These are phyloP conservation scores for Salvia sclarea DNA, from an alignment of 305 asterid species.

Conservation along the genomic window DNA sequence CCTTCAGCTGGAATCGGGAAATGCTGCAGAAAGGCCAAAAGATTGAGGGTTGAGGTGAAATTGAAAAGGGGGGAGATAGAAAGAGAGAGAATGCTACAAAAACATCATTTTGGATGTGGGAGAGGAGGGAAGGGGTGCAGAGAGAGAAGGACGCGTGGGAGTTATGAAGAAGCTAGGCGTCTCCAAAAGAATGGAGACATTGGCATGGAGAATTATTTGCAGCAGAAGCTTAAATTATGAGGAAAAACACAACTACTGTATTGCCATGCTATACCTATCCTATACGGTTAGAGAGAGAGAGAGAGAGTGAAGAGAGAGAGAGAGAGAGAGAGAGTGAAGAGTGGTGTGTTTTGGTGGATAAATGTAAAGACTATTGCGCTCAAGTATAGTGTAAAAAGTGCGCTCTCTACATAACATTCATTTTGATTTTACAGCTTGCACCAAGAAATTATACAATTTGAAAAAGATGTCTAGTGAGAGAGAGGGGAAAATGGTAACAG, in stretches of 20 bases:
- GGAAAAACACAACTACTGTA: slow-evolving; percentile 11
- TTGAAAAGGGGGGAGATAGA: neutral
- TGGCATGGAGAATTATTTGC: slow-evolving; percentile 31
- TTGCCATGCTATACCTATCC: neutral
- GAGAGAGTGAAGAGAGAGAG: slow-evolving; percentile 11
- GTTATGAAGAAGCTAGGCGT: slow-evolving; percentile 36
- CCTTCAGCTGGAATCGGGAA: slow-evolving; percentile 8
- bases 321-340: neutral
- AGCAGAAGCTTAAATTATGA: neutral
- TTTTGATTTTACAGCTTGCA: slow-evolving; percentile 49
- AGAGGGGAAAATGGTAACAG: slow-evolving; percentile 37
- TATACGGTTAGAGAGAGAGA: neutral
- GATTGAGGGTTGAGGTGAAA: slow-evolving; percentile 1
- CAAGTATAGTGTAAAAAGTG: slow-evolving; percentile 31
- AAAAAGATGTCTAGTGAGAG: slow-evolving; percentile 25
- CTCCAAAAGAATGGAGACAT: slow-evolving; percentile 37
- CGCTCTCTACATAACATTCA: slow-evolving; percentile 30
- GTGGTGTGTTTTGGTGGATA: too few relatives aligned
- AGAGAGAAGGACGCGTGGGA: slow-evolving; percentile 47
- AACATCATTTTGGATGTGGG: slow-evolving; percentile 41
- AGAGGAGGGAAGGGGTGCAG: slow-evolving; percentile 21
- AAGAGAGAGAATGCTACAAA: slow-evolving; percentile 36
- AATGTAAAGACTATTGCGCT: neutral
- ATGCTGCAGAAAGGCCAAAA: slow-evolving; percentile 12
- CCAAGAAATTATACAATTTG: slow-evolving; percentile 26